Base-by-base conservation (phyloP, 2,329 filamentous ascomycete species). In the Stemphylium vesicarium region DNA sequence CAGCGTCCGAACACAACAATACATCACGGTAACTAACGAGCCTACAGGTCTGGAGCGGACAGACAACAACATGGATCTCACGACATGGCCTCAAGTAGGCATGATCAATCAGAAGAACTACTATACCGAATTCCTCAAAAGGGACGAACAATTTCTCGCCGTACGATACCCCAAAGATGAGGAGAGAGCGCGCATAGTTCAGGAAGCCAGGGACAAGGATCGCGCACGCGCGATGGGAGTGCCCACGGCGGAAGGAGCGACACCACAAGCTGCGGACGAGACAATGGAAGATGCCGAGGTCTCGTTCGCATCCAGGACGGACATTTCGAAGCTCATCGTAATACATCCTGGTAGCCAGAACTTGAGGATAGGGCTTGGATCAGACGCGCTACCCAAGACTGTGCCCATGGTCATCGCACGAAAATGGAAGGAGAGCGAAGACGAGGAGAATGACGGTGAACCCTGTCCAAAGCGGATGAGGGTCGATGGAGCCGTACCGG, bases 21-120 rank as follows among this genome's bases (percentile, higher is more conserved):
- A 41, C 15, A 31, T 37, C 4, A 41, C 35, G 36, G 16, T 20
- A 44, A 44, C 58, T 62, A 32, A 69, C 57, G 46, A 43, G 22
- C 15, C 15, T 40, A 20, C 74, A 97, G 94, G 95, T 63, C 87
- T 99, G 62, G 92, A 96, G 80, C 86, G 94, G 73, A 98, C 95
- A 57, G 95, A 99, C 81, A 99, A 99, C 85, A 93, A 94, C 79
- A 94, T 99, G 89, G 95, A 93, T 73, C 86, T 95, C 72, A 91
- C 92, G 42, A 96, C 85, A 75, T 99, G 95, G 94, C 94, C 95
- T 9, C 89, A 95, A 71, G 88, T 96, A 53, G 84, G 86, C 38
- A 91, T 95, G 69, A 99, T 99, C 78, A 99, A 99, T 75, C 95
- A 99, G 77, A 99, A 99, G 81, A 99, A 99, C 77, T 99, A 99